Evolutionary conservation across 345 rosid species (phyloP), one percentile per base, ranked within the genome.

Genomic region (Geranium brycei): DNA sequence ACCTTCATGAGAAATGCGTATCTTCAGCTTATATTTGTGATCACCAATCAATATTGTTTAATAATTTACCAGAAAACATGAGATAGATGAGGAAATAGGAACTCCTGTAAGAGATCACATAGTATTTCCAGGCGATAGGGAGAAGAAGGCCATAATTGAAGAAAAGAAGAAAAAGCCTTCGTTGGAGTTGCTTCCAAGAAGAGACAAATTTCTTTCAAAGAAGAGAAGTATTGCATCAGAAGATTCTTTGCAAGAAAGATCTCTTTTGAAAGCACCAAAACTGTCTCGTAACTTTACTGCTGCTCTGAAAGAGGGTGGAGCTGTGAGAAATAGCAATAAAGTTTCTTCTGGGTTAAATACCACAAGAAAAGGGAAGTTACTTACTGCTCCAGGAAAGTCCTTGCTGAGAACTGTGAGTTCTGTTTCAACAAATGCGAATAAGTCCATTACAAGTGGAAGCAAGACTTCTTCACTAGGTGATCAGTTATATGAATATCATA

Each of bases 31-130:
- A 60, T 71, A 67, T 57, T 47, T 55, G 14, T 57, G 35, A 56
- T 40, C 53, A 57, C 69, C 70, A 65, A 61, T 67, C 69, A 63
- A 67, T 59, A 66, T 23, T 57, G 67, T 47, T 17, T 71, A 55
- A 67, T 62, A 55, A 59, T 77, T 60, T 73, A 38, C 40, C 68
- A 93, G 99, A 67, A 82, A 87, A 66, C 99, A 93, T 72, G 78
- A 80, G 72, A 86, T 93, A 57, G 68, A 71, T 61, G 89, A 85
- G 12, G 73, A 79, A 1, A 60, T 93, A 67, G 77, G 77, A 68
- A 93, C 99, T 71, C 99, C 99, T 32, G 67, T 65, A 57, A 83
- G 97, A 77, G 77, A 85, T 69, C 96, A 86, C 71, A 69, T 90
- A 62, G 74, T 66, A 66, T 93, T 90, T 71, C 99, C 99, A 71